Evolutionary conservation across 2,329 filamentous ascomycete genomes (phyloP), one percentile per base, ranked within the genome.

Genomic region (Tolypocladium paradoxum): DNA sequence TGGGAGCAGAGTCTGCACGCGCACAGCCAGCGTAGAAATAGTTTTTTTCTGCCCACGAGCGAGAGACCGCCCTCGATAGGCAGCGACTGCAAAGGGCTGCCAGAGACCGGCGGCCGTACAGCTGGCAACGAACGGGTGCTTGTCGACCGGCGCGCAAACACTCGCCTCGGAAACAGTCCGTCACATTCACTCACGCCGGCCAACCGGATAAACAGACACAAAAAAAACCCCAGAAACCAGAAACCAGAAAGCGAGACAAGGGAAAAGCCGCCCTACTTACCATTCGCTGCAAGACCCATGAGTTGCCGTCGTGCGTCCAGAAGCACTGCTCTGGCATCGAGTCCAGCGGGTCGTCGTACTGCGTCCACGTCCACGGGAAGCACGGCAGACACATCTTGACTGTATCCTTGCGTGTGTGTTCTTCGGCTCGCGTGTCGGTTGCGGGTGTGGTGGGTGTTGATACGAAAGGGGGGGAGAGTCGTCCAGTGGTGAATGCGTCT

Each of bases 291-390:
- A 77, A 61, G 36, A 67, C 61, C 69, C 69, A 72, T 14, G 53
- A 52, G 31, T 61, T 61, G 6, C 69, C 68, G 53, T 70, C 62
- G 33, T 66, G 61, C 29, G 67, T 68, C 73, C 74, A 77, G 29
- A 69, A 62, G 14, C 70, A 72, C 50, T 75, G 73, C 55, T 66
- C 59, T 1, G 70, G 69, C 59, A 71, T 58, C 29, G 57, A 55
- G 46, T 72, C 70, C 14, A 69, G 50, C 6, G 68, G 63, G 54
- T 71, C 69, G 55, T 75, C 70, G 34, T 74, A 72, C 55, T 79
- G 75, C 62, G 63, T 75, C 69, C 64, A 77, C 55, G 63, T 77
- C 75, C 63, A 74, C 0, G 76, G 72, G 64, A 78, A 79, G 60
- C 75, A 78, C 6, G 74, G 71, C n/a, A 79, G 68, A 60, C 78